phyloP scores from a whole-genome alignment of 2,329 filamentous ascomycete species.

The Aureobasidium melanogenum region DNA sequence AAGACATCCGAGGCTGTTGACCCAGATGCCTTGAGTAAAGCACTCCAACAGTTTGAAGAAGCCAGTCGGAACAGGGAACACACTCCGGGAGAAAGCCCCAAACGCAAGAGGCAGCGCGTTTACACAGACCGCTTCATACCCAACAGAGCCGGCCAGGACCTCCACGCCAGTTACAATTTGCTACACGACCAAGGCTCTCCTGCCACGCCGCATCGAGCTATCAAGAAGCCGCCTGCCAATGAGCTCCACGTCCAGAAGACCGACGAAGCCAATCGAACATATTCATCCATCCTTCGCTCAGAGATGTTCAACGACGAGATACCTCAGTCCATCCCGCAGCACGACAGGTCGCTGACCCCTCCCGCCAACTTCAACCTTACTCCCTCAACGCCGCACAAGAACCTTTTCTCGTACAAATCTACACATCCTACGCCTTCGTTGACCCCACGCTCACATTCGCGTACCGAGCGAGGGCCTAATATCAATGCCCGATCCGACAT shows the following conservation, averaged over 20 bases:
- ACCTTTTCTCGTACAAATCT: constrained; percentile 79
- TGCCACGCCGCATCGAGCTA: constrained; percentile 76
- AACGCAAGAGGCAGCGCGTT: constrained; percentile 58
- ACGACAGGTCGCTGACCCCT: constrained; percentile 59
- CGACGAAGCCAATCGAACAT: constrained; percentile 91
- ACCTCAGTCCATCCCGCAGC: constrained; percentile 63
- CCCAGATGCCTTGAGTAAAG: constrained; percentile 50
- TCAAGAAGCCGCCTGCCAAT: constrained; percentile 76
- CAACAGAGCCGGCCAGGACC: constrained; percentile 82
- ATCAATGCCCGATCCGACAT: constrained; percentile 84
- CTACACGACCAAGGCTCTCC: constrained; percentile 90
- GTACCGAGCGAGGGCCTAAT: constrained; percentile 79
- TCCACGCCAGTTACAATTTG: constrained; percentile 86
- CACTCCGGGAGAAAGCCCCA: constrained; percentile 57
- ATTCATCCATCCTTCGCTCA: constrained; percentile 74
- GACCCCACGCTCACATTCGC: constrained; percentile 55
- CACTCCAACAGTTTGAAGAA: constrained; percentile 53
- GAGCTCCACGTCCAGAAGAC: constrained; percentile 92
- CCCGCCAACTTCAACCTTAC: constrained; percentile 67
- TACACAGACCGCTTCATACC: constrained; percentile 78
- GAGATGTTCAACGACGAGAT: constrained; percentile 90
- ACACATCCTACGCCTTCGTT: constrained; percentile 75
- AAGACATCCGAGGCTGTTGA: constrained; percentile 48
- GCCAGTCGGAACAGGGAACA: constrained; percentile 50
- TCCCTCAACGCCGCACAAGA: constrained; percentile 93